Base-by-base conservation (phyloP, 2,329 filamentous ascomycete species). In the Penicillium aurantiogriseum region DNA sequence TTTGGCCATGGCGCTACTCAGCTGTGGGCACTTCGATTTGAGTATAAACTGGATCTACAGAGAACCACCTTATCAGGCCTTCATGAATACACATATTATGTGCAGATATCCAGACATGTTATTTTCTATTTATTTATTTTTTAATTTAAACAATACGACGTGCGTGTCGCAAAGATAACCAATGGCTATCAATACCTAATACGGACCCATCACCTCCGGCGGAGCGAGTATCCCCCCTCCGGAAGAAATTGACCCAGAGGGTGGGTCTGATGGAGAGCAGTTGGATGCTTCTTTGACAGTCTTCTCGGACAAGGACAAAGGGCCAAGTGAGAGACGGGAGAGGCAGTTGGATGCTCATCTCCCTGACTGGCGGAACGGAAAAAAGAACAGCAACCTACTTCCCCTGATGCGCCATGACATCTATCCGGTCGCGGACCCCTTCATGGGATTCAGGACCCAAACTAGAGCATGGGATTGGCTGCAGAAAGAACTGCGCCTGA, bases 251-350 rank as follows among this genome's bases (percentile, higher is more conserved):
- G 60, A 65, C 61, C 65, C 60, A 57, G 59, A 64, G 67, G 66
- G 69, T 58, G 67, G 71, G 61, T 66, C 57, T 66, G 69, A 72
- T 75, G 71, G 71, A 72, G 71, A 75, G 73, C 73, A 75, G 72
- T 75, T 75, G 72, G 73, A 74, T 75, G 72, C 73, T 75, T 74
- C 73, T 74, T 72, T 70, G 65, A 68, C 70, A 71, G 71, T 70
- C 67, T 66, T 68, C 70, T 69, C 71, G 62, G 65, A 53, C 43
- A 58, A 54, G 61, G 62, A 49, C 19, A 35, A 35, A 33, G 31
- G 5, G 15, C 67, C 65, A 61, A 58, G 61, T 61, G 59, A 68
- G 67, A 66, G 64, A 68, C 64, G 70, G 69, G 68, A 72, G 72
- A 72, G 71, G 69, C 73, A 72, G 73, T 75, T 75, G 69, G 67